Evolutionary conservation across 2,329 filamentous ascomycete species (phyloP), one percentile per base, ranked within the genome.

Genomic region (Beauveria scarabaeidicola): DNA sequence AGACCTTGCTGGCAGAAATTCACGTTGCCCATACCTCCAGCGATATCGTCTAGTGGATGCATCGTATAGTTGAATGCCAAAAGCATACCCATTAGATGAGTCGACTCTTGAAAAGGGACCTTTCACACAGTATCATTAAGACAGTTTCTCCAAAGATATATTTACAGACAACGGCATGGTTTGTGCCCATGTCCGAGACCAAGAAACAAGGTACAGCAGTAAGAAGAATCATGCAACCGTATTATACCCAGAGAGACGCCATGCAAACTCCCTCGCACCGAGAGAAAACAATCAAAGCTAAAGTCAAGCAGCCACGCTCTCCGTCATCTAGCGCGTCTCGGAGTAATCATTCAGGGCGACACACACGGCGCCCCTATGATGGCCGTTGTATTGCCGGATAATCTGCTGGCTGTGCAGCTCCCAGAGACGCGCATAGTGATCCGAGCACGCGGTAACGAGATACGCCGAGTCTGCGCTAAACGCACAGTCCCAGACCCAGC

Each of bases 401-500:
- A 97, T 92, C 68, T 87, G 87, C 73, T 95, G 91, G 65, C 87
- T 91, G 64, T 82, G 78, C 64, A 97, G 78, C 77, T 97, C 92
- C 92, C 92, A 97, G 60, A 97, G 76, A 19, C 92, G 82, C 2
- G 92, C 92, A 70, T 96, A 97, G 72, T 97, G 92, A 70, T 97
- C 92, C 46, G 88, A 93, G 71, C 91, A 96, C 5, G 92, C 91
- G 0, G 92, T 97, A 13, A 97, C 92, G 7, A 97, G 79, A 69
- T 97, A 97, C 0, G 92, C 92, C 38, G 88, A 92, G 71, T 97
- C 92, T 27, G 92, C 92, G 63, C 89, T 93, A 74, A 97, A 97
- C 1, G 92, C 92, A 69, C 92, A 97, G 72, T 97, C 92, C 92
- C 92, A 97, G 1, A 97, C 92, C 92, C 92, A 97, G 58, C 92